Conservation (phyloP, 2,329 filamentous ascomycete species). For the Colletotrichum sp. region DNA sequence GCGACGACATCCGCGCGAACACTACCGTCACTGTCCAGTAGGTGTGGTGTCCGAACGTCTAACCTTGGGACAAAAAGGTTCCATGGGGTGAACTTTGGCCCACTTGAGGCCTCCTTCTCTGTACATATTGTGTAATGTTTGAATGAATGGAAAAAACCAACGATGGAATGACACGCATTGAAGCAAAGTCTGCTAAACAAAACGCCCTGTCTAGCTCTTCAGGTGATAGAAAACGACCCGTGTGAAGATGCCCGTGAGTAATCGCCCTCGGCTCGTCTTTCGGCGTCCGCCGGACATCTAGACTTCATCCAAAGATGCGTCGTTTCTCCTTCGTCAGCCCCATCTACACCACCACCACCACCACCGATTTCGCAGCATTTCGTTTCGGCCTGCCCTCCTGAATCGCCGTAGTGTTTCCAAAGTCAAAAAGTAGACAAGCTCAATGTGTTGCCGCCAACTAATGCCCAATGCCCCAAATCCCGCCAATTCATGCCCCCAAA, state of each 20-base stretch:
- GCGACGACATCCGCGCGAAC: constrained; percentile 59
- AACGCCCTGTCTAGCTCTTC: not conserved
- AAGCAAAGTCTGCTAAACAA: not conserved
- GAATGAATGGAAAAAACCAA: not conserved
- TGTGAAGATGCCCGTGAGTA: not conserved
- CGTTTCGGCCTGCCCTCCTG: not conserved
- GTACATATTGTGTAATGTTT: constrained; percentile 9
- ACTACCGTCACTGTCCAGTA: constrained; percentile 57
- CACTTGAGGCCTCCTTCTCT: constrained; percentile 1
- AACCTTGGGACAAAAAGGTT: not conserved
- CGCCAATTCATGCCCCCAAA: not conserved
- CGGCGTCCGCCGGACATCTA: not conserved
- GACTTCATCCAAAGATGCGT: not conserved
- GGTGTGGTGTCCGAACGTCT: not conserved
- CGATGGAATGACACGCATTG: not conserved
- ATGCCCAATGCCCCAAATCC: not conserved
- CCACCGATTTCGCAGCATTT: not conserved
- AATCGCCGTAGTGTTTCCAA: not conserved
- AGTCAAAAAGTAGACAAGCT: not conserved
- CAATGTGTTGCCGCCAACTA: not conserved
- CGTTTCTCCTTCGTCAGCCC: not conserved
- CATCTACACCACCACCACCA: not conserved
- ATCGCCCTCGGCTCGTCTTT: not conserved
- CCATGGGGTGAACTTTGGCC: not conserved
- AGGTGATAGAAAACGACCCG: not conserved